These are phyloP conservation scores for Uncinocarpus reesii DNA, from an alignment of 2,329 filamentous ascomycete genomes.

Conservation along the genomic window DNA sequence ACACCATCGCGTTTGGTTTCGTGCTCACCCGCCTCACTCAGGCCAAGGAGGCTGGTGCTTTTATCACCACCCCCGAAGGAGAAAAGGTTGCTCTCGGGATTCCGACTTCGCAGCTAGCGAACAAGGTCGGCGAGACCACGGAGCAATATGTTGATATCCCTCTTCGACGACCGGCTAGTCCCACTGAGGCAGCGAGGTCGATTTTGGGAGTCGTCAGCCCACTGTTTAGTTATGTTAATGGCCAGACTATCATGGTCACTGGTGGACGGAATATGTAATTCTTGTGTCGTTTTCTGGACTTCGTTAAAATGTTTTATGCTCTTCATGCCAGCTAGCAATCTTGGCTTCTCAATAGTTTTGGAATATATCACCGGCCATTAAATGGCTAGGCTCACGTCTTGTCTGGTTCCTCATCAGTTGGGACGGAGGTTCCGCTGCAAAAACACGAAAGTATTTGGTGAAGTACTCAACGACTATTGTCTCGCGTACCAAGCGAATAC, in stretches of 20 bases:
- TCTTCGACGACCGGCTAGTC: constrained; percentile 62
- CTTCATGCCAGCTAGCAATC: not conserved
- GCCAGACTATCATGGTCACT: constrained; percentile 79
- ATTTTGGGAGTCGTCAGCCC: constrained; percentile 73
- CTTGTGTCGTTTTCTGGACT: not conserved
- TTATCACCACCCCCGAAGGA: constrained; percentile 64
- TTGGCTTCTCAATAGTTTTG: not conserved
- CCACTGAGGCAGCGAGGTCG: constrained; percentile 68
- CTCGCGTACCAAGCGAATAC: too few relatives aligned
- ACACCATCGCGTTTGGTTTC: constrained; percentile 75
- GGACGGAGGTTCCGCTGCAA: too few relatives aligned
- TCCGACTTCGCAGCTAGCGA: constrained; percentile 47
- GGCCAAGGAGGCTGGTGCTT: constrained; percentile 74
- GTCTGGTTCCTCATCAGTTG: too few relatives aligned
- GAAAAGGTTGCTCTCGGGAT: constrained; percentile 66
- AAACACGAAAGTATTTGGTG: too few relatives aligned
- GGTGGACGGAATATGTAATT: constrained; percentile 57
- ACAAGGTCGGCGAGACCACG: constrained; percentile 23
- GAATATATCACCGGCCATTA: not conserved
- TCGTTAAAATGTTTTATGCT: not conserved
- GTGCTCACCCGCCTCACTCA: constrained; percentile 72
- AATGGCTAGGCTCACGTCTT: not conserved
- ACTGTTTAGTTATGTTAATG: constrained; percentile 71
- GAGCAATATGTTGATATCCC: constrained; percentile 59
- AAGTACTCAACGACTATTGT: too few relatives aligned